Percentiles rank a stretch among this genome's conserved stretches.
These are phyloP conservation scores for Glebionis coronaria DNA, from an alignment of 129 eudicot species.

Conservation along the genomic window DNA sequence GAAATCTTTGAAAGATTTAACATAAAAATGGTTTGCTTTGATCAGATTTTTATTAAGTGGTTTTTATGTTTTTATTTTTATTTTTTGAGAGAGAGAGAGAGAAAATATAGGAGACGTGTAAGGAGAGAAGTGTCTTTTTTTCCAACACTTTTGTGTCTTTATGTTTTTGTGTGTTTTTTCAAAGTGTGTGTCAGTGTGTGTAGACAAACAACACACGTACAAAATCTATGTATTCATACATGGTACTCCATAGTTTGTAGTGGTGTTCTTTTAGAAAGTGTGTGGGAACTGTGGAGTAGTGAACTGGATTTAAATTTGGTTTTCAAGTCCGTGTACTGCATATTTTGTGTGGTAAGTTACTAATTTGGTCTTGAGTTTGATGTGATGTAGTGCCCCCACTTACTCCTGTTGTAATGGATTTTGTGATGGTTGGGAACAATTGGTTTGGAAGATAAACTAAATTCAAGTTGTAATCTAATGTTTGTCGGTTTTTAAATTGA, in stretches of 20 bases:
- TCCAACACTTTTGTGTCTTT: constrained; percentile 1
- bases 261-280: constrained; percentile 23
- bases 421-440: too few relatives aligned
- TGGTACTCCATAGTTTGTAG: constrained; percentile 21
- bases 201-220: neutral
- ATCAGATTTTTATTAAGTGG: constrained; percentile 28
- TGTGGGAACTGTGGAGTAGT: constrained; percentile 11
- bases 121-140: constrained; percentile 24
- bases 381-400: too few relatives aligned
- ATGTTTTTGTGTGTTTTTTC: too few relatives aligned
- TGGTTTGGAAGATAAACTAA: too few relatives aligned
- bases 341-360: too few relatives aligned
- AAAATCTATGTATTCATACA: constrained; percentile 18
- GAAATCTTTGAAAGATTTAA: constrained; percentile 22
- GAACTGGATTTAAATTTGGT: neutral
- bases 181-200: constrained; percentile 19
- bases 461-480: too few relatives aligned
- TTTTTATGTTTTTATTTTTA: neutral
- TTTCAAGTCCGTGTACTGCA: too few relatives aligned
- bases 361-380: too few relatives aligned
- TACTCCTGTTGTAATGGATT: too few relatives aligned
- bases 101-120: constrained; percentile 17
- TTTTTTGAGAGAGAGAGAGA: too few relatives aligned
- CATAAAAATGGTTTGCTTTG: constrained; percentile 27
- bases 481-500: too few relatives aligned